Evolutionary conservation across 768 basidiomycete genomes (phyloP), one percentile per base, ranked within the genome.

Genomic region (Ephemerocybe angulata): DNA sequence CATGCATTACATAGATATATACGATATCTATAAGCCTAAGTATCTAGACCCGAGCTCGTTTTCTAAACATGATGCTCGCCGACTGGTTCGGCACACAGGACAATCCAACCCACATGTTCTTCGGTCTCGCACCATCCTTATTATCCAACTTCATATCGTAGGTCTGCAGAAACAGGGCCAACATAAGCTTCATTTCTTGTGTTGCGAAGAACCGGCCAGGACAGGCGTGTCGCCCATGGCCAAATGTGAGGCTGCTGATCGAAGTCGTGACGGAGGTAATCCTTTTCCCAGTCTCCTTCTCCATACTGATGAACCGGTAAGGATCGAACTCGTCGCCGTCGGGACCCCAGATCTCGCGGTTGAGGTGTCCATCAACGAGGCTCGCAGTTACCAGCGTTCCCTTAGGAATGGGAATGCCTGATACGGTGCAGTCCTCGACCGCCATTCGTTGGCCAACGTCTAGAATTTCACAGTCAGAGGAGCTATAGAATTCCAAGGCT

Each of bases 371-470:
- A 4, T 64, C 62, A 8, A 59, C 47, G 11, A 65, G 31, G 6
- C 73, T 64, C 6, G 70, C 62, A 8, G 62, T 60, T 2, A 80
- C 38, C 12, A 68, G 62, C 1, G 72, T 70, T 2, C 74, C 76
- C 25, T 64, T 61, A 3, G 77, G 77, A 13, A 81, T 57, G 40
- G 60, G 58, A 0, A 71, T 72, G 2, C 78, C 79, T 1, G 72
- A 72, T 55, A 81, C 72, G 0, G 73, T 75, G 60, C 69, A 72
- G 52, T 77, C 76, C 40, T 70, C 63, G 33, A 72, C 24, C 1
- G 67, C 70, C 33, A 66, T 65, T 4, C 77, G 72, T 4, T 59
- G 52, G 33, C 76, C 56, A 44, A 64, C 62, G 65, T 10, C 28
- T 11, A 30, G 19, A 37, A 27, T 21, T 28, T 40, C 22, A 41